Evolutionary conservation across 2,329 filamentous ascomycete species (phyloP).

Genomic region (Aspergillus floridensis): DNA sequence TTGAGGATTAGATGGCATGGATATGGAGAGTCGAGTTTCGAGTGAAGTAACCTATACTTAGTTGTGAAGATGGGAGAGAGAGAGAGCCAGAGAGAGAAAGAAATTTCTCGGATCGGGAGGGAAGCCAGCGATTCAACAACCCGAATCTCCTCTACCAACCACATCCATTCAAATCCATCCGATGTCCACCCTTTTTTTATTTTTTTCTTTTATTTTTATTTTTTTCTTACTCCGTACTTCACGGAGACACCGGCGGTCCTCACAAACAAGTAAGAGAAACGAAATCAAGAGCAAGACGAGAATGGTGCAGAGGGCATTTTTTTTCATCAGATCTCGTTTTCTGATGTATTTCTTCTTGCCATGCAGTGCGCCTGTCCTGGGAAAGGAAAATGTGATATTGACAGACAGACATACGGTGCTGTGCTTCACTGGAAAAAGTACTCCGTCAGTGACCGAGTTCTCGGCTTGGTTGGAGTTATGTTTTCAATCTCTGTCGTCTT

Average conservation of each 20-base stretch:
- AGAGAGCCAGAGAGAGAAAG: not conserved
- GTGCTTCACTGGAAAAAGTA: not conserved
- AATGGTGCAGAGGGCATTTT: not conserved
- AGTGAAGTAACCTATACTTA: not conserved
- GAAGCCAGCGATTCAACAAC: constrained; percentile 19
- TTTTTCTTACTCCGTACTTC: not conserved
- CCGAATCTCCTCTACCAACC: constrained; percentile 15
- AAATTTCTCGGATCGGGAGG: constrained; percentile 13
- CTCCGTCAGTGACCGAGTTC: not conserved
- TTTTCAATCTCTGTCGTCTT: not conserved
- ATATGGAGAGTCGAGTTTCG: not conserved
- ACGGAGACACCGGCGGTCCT: not conserved
- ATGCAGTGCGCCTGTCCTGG: not conserved
- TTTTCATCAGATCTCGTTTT: not conserved
- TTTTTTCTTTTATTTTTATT: not conserved
- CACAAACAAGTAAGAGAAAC: not conserved
- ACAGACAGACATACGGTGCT: no score
- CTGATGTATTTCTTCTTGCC: not conserved
- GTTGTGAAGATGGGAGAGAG: not conserved
- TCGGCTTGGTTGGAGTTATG: not conserved
- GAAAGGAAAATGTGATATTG: not conserved
- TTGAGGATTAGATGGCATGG: not conserved
- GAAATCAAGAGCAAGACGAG: not conserved
- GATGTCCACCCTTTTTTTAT: constrained; percentile 13
- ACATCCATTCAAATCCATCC: constrained; percentile 13